phyloP scores from a whole-genome alignment of 176 grass and related monocot genomes.

The Chrysopogon serrulatus region DNA sequence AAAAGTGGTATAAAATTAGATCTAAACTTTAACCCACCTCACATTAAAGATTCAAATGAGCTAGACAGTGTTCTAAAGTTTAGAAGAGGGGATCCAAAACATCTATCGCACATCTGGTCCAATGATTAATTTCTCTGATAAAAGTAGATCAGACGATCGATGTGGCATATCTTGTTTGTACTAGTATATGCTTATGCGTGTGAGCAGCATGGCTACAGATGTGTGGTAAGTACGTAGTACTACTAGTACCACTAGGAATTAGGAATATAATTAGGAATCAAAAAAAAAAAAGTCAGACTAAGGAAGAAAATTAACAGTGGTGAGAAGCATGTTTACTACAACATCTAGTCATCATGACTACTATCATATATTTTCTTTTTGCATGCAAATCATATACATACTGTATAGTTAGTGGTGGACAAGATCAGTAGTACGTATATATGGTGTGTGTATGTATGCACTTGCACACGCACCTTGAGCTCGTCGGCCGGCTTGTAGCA shows the following conservation, averaged over 20 bases:
- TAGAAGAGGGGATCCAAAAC: too few relatives aligned
- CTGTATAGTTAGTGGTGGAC: neutral
- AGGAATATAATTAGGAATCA: neutral
- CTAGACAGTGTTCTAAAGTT: too few relatives aligned
- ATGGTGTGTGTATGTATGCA: neutral
- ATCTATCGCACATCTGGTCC: too few relatives aligned
- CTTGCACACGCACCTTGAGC: constrained; percentile 51
- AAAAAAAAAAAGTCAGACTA: neutral
- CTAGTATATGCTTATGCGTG: too few relatives aligned
- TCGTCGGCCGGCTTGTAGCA: constrained; percentile 92
- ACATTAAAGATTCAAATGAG: too few relatives aligned
- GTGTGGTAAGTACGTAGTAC: too few relatives aligned
- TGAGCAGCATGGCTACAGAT: neutral
- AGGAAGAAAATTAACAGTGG: neutral
- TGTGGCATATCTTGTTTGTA: too few relatives aligned
- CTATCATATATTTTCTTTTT: neutral
- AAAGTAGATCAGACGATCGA: too few relatives aligned
- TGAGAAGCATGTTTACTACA: neutral
- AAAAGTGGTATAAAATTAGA: too few relatives aligned
- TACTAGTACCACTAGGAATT: too few relatives aligned
- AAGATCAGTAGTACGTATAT: neutral
- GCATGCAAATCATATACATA: neutral
- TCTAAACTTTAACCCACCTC: too few relatives aligned
- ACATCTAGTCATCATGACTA: neutral
- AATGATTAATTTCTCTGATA: too few relatives aligned